Conservation (phyloP, 352 stramenopile species). For the Phytophthora foliorum region DNA sequence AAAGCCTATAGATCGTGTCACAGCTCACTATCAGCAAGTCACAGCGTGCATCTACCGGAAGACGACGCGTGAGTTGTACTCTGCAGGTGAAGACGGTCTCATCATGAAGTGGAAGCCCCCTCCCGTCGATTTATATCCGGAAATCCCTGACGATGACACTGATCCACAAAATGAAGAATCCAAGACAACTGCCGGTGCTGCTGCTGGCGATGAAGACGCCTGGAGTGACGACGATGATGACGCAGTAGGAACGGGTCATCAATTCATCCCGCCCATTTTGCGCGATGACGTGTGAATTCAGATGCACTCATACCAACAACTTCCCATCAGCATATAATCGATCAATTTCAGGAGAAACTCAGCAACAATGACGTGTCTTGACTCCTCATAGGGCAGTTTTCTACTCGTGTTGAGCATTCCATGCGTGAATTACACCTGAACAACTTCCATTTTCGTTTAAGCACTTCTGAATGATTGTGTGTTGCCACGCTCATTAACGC, state of each 20-base stretch:
- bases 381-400: too few relatives aligned
- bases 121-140: conserved; percentile 39
- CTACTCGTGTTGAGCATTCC: too few relatives aligned
- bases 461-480: too few relatives aligned
- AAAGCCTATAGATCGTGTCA: conserved; percentile 37
- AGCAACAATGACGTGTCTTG: too few relatives aligned
- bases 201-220: conserved; percentile 45
- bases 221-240: conserved; percentile 70
- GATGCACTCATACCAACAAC: too few relatives aligned
- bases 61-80: conserved; percentile 63
- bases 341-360: too few relatives aligned
- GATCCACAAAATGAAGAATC: conserved; percentile 10
- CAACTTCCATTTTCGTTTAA: too few relatives aligned
- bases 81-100: conserved; percentile 66
- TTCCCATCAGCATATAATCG: too few relatives aligned
- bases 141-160: conserved; percentile 1
- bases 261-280: conserved; percentile 78
- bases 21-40: conserved; percentile 73
- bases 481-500: too few relatives aligned
- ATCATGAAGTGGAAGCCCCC: conserved; percentile 78
- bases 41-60: conserved; percentile 70
- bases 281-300: conserved; percentile 40
- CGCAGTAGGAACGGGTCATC: conserved; percentile 25
- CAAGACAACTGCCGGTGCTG: conserved; percentile 19
- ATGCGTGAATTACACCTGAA: too few relatives aligned